phyloP scores from a whole-genome alignment of 225 moss, liverwort and hornwort genomes.

The Climacium dendroides region DNA sequence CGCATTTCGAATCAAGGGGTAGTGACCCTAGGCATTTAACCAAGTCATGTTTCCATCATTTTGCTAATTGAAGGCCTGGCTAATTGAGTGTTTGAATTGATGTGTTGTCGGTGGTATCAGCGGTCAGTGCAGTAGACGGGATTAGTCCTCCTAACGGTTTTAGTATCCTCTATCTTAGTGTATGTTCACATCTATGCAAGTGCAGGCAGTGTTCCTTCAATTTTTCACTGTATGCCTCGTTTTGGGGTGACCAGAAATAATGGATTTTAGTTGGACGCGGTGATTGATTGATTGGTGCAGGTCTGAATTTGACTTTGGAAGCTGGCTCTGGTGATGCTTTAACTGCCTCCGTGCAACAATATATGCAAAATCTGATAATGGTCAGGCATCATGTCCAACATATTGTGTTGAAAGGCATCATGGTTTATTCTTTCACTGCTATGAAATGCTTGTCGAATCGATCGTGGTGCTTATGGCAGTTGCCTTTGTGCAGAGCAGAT shows the following conservation, averaged over 20 bases:
- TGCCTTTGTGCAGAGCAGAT: constrained; percentile 55
- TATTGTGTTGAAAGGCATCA: not conserved
- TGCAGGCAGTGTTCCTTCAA: not conserved
- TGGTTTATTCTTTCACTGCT: not conserved
- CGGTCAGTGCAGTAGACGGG: not conserved
- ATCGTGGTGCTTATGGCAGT: constrained; percentile 10
- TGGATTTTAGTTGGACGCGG: not conserved
- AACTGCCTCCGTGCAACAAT: constrained; percentile 39
- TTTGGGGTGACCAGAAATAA: not conserved
- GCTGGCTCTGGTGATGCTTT: constrained; percentile 57
- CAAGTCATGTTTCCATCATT: not conserved
- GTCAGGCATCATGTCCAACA: constrained; percentile 23
- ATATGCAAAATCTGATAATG: constrained; percentile 69
- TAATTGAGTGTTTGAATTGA: not conserved
- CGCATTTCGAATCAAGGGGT: not conserved
- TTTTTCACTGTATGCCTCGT: not conserved
- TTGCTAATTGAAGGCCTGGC: not conserved
- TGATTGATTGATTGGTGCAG: constrained; percentile 23
- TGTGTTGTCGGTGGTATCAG: not conserved
- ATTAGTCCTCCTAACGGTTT: not conserved
- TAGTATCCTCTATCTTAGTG: not conserved
- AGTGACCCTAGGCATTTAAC: no score
- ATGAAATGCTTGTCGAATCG: not conserved
- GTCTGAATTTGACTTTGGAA: constrained; percentile 59
- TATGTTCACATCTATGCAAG: not conserved